Percentiles rank a stretch among this genome's conserved stretches.
Conservation (phyloP, 23 red algal species). For the Gracilaria gracilis region DNA sequence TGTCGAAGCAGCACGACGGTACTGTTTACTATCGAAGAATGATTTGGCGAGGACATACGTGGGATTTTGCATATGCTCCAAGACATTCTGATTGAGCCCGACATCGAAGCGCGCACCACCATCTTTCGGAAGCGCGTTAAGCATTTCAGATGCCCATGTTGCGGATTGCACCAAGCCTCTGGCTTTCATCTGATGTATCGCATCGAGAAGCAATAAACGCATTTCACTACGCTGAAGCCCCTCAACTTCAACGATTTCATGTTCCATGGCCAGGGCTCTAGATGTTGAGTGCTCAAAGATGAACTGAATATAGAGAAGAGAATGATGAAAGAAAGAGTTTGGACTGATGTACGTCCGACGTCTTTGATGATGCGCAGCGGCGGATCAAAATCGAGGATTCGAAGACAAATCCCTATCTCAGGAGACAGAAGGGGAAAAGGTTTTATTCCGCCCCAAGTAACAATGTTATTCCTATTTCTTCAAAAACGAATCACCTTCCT, state of each 20-base stretch:
- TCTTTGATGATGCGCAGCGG: too few relatives aligned
- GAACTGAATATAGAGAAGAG: neutral
- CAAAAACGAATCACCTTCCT: too few relatives aligned
- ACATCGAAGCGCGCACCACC: neutral
- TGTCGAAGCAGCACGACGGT: conserved; percentile 70
- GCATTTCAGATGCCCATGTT: conserved; percentile 73
- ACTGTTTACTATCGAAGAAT: conserved; percentile 87
- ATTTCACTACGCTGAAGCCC: neutral
- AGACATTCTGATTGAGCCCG: neutral
- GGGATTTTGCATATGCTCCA: conserved; percentile 22
- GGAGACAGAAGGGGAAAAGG: too few relatives aligned
- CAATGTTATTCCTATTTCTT: too few relatives aligned
- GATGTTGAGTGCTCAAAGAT: neutral
- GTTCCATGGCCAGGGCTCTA: neutral
- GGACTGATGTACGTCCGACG: too few relatives aligned
- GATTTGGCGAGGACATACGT: conserved; percentile 67
- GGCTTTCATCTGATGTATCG: conserved; percentile 54
- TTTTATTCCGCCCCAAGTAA: too few relatives aligned
- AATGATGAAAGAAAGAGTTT: too few relatives aligned
- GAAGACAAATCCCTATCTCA: too few relatives aligned
- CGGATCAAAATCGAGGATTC: too few relatives aligned
- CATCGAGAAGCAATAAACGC: conserved; percentile 18
- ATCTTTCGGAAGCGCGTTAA: conserved; percentile 35
- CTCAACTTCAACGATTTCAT: neutral
- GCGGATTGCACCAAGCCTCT: conserved; percentile 78